These are phyloP conservation scores for Penicillium corylophilum DNA, from an alignment of 2,329 filamentous ascomycete species.

Conservation along the genomic window DNA sequence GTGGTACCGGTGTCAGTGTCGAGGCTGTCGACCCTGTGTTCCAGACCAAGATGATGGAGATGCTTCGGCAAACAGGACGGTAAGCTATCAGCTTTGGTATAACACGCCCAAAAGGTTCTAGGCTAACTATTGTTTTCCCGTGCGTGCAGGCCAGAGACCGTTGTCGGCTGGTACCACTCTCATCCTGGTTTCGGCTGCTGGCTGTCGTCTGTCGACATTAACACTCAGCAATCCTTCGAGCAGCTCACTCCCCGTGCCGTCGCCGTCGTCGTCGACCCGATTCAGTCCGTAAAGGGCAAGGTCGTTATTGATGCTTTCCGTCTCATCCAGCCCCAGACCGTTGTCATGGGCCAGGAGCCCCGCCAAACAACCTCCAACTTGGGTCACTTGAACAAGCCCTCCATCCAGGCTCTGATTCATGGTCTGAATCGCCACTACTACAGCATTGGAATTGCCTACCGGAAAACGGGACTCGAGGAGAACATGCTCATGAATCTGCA, in stretches of 20 bases:
- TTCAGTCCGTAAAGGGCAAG: constrained; percentile 99
- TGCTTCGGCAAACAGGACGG: constrained; percentile 96
- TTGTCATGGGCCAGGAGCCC: constrained; percentile 97
- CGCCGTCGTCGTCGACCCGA: constrained; percentile 95
- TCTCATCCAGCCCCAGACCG: constrained; percentile 93
- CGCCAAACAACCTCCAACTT: constrained; percentile 97
- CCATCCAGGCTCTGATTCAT: constrained; percentile 98
- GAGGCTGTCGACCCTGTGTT: constrained; percentile 98
- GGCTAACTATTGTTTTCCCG: constrained; percentile 9
- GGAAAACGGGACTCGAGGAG: constrained; percentile 95
- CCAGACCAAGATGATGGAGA: constrained; percentile 99
- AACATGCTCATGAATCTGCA: constrained; percentile 99
- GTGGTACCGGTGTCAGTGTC: constrained; percentile 95
- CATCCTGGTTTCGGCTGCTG: constrained; percentile 99
- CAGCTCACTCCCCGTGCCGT: constrained; percentile 95
- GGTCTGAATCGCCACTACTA: constrained; percentile 99
- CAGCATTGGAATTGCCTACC: constrained; percentile 96
- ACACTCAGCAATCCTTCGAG: constrained; percentile 99
- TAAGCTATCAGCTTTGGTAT: constrained; percentile 45
- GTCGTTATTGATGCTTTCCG: constrained; percentile 99
- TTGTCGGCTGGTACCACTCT: constrained; percentile 99
- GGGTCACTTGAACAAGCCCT: constrained; percentile 97
- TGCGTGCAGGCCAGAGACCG: constrained; percentile 75
- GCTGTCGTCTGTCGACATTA: constrained; percentile 98
- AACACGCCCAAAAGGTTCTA: not conserved